phyloP scores from a whole-genome alignment of 225 moss, liverwort and hornwort species.

The Anthoceros angustus region DNA sequence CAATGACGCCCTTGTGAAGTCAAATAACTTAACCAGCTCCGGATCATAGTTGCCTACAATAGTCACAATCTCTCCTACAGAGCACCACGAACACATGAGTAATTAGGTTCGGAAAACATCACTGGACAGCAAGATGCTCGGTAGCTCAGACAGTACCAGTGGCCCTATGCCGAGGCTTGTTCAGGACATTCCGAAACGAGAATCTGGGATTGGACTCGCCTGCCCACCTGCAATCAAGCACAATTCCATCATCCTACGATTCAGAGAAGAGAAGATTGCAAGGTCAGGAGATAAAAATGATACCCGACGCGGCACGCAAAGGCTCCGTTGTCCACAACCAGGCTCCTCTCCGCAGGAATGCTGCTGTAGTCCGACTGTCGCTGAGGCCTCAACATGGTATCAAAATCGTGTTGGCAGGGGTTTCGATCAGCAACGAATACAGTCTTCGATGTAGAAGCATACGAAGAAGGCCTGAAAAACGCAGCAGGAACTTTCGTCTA shows the following conservation, averaged over 20 bases:
- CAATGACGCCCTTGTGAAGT: conserved; percentile 81
- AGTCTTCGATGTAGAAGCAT: too few species aligned
- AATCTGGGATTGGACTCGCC: conserved; percentile 66
- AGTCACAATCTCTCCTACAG: conserved; percentile 61
- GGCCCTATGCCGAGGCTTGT: conserved; percentile 71
- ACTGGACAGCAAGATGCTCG: not conserved
- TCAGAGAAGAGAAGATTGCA: not conserved
- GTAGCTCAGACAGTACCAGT: conserved; percentile 28
- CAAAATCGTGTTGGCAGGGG: too few species aligned
- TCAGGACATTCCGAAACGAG: conserved; percentile 75
- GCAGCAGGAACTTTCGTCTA: too few species aligned
- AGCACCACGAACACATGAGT: not conserved
- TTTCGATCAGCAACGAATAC: too few species aligned
- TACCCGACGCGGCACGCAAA: conserved; percentile 88
- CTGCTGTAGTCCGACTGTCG: conserved; percentile 51
- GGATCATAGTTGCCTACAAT: conserved; percentile 83
- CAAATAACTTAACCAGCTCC: conserved; percentile 56
- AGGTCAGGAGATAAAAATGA: not conserved
- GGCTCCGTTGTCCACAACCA: conserved; percentile 83
- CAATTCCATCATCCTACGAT: not conserved
- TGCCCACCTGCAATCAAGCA: conserved; percentile 49
- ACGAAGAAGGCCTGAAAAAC: too few species aligned
- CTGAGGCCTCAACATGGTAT: conserved; percentile 18
- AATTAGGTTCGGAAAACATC: not conserved
- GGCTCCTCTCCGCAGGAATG: conserved; percentile 31